Evolutionary conservation across 1,284 basidiomycete genomes (phyloP), one percentile per base, ranked within the genome.

Genomic region (Lentinus polychrous): DNA sequence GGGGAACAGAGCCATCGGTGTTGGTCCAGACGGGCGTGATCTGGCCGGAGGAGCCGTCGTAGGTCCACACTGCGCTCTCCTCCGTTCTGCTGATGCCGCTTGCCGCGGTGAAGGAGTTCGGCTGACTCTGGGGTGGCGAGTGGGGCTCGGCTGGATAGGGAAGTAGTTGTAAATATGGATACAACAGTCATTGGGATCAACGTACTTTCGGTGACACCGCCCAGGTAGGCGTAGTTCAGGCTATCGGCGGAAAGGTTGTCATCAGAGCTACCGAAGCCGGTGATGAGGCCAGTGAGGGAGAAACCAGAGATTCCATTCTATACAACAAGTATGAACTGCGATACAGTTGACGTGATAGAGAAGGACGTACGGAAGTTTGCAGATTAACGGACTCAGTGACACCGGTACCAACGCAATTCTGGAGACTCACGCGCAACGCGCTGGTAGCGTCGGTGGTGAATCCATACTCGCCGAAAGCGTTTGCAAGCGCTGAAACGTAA

Each of bases 1-100:
- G 32, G 32, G 11, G 10, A 24, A 8, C 23, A 43, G n/a, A n/a
- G 18, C 45, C 18, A 46, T 60, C 53, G 11, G 50, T 22, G 52
- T 63, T 61, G 45, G 57, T 38, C 58, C 60, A 63, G 14, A 50
- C 37, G 17, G 55, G 43, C n/a, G 40, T 45, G 3, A 46, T 38
- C 39, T 48, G 48, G 23, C 15, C 46, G 27, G 5, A 33, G 11
- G 43, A 33, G 23, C 34, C 8, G 42, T 45, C 41, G 41, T 55
- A 23, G 24, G 27, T 42, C 60, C 60, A 63, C 31, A 61, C 51
- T 23, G 54, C 50, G 34, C 57, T 57, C 51, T 61, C 58, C 27
- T 49, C 40, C 33, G 17, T 42, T 33, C 50, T 49, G n/a, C 47
- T 2, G 22, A 48, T 11, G 35, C 47, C 52, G n/a, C 52, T 49